Base-by-base conservation (phyloP, 495 filamentous ascomycete genomes). In the Aspergillus egyptiacus region DNA sequence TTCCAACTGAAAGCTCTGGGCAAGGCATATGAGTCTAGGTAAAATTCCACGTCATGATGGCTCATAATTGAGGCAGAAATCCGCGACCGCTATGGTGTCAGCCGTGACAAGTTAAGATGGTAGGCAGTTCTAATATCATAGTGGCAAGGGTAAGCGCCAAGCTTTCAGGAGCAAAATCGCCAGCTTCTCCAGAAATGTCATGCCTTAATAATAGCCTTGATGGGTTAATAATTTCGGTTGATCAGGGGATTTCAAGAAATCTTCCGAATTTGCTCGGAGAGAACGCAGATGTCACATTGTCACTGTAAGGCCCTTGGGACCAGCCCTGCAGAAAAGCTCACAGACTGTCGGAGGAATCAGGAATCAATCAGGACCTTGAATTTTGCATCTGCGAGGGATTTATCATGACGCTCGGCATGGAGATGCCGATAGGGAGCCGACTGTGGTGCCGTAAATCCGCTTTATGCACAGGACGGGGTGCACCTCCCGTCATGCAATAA, bases 361-460 rank as follows among this genome's bases (percentile, higher is more conserved):
- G 30, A 32, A n/a, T 11, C 6, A 17, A 18, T 37, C 17, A 37
- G 35, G 22, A 37, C 35, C 17, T 37, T 37, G 35, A 37, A 20
- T 37, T 6, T 2, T 3, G 15, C 18, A 15, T 6, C 2, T 3
- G 15, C 18, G 33, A n/a, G 33, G 33, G 15, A 36, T 17, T 36
- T 36, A 36, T 20, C 28, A 39, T 39, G 4, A 10, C 33, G 28
- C 35, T 58, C 56, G 56, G 56, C 49, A 55, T 47, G 41, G 19
- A 31, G 9, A 11, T 31, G 28, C 17, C 48, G 50, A 17, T 9
- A 10, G n/a, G 27, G 32, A 25, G n/a, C 39, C 39, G 40, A 49
- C 24, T 10, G 22, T 58, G 51, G 44, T 58, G 55, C 55, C 55
- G 55, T 50, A 53, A 58, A 51, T 42, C 55, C 55, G 55, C 32